Percentiles rank a stretch among this genome's conserved stretches.
Evolutionary conservation across 345 rosid genomes (phyloP).

Genomic region (Psidium friedrichsthalianum): DNA sequence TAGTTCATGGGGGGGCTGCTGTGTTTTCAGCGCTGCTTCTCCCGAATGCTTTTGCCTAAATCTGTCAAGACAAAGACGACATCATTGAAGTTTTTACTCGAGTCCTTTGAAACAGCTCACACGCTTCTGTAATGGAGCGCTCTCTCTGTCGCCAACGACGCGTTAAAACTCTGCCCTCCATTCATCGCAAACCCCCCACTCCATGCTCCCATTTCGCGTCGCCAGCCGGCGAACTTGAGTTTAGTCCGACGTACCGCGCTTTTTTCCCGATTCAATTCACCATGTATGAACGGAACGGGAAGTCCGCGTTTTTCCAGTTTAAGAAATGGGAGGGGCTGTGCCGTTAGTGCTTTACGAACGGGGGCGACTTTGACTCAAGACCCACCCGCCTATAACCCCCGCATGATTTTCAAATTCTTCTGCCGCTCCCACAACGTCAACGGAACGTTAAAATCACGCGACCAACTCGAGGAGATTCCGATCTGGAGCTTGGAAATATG

Average conservation of each 20-base stretch:
- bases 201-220: neutral
- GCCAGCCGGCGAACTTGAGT: no score
- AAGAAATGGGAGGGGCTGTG: neutral
- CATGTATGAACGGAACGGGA: neutral
- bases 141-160: neutral
- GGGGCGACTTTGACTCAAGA: neutral
- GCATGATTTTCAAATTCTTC: neutral
- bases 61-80: neutral
- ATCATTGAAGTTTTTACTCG: accelerated
- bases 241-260: neutral
- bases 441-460: neutral
- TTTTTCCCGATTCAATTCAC: neutral
- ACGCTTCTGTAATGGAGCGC: no score
- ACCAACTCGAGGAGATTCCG: neutral
- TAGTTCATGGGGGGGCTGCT: neutral
- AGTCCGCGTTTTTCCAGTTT: no score
- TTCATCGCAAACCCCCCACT: neutral
- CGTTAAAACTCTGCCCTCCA: accelerated
- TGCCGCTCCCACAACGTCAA: neutral
- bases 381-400: neutral
- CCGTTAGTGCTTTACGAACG: neutral
- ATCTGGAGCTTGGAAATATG: neutral
- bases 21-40: neutral
- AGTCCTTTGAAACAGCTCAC: neutral
- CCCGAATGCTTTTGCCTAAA: neutral